Percentiles rank a stretch among this genome's conserved stretches.
Conservation (phyloP, 2,329 filamentous ascomycete genomes). For the Sporothrix humicola region DNA sequence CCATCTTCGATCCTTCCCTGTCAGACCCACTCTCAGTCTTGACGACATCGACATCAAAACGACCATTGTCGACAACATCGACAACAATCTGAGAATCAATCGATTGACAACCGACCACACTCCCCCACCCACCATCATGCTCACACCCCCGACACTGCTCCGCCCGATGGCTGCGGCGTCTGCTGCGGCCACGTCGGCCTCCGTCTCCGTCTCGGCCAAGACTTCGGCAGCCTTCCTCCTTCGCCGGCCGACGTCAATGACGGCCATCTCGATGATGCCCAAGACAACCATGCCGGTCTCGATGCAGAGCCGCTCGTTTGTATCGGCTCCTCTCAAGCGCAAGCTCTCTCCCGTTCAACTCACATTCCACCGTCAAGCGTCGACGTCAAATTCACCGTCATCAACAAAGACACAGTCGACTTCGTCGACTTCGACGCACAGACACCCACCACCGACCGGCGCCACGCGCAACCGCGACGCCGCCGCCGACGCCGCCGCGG, state of each 20-base stretch:
- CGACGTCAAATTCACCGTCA: too few relatives aligned
- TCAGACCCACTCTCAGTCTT: neutral
- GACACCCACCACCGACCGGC: constrained; percentile 16
- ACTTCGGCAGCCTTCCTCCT: neutral
- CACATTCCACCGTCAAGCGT: too few relatives aligned
- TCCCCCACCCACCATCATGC: constrained; percentile 22
- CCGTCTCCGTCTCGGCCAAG: neutral
- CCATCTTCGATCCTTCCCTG: neutral
- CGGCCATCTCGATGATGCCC: neutral
- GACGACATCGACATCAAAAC: too few relatives aligned
- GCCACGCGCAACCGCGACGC: constrained; percentile 31
- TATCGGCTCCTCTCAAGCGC: constrained; percentile 13
- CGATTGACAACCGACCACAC: neutral
- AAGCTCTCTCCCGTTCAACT: neutral
- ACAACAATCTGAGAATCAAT: neutral
- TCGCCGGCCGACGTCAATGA: neutral
- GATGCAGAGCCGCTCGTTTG: neutral
- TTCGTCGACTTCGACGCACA: neutral
- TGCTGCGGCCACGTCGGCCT: constrained; percentile 20
- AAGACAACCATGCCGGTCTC: neutral
- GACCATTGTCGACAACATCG: constrained; percentile 6
- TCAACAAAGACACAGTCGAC: neutral
- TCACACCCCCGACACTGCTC: constrained; percentile 34
- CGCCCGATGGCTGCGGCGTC: constrained; percentile 33
- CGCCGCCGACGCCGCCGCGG: too few relatives aligned